Evolutionary conservation across 129 eudicot species (phyloP), one percentile per base, ranked within the genome.

Genomic region (Pulicaria dysenterica): DNA sequence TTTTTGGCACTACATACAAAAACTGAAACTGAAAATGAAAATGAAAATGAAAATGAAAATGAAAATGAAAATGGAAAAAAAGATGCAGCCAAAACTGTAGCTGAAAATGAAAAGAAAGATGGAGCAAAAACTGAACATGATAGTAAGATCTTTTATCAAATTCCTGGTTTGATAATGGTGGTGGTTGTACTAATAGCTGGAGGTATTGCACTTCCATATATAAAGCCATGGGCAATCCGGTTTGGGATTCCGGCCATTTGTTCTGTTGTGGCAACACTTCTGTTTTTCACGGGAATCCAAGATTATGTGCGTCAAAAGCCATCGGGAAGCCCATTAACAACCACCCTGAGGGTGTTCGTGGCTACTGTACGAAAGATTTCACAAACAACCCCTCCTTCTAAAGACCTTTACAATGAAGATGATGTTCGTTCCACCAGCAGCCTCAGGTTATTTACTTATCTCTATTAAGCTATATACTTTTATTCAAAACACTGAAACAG

Each of bases 171-270:
- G 4, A 15, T 74, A 0, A 53, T 72, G 42, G 70, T 70, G 61
- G 34, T 83, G 44, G 37, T 77, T 41, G 70, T 76, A 39, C 5
- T 72, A 4, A 51, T 82, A 16, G 71, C 41, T 36, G 89, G 86
- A 45, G 83, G 77, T 46, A 39, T 85, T 44, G 91, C 70, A 13
- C 83, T 83, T 11, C 78, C 86, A 6, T 79, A 69, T 46, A 62
- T 86, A 69, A 89, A 84, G 64, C 86, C 90, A 40, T 89, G 92
- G 96, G 65, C 81, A 7, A 41, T 84, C 15, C 78, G 82, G 46
- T 87, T 88, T 61, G 92, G 92, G 41, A 72, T 91, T 41, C 86
- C 94, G 1, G 95, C 92, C 1, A 79, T 88, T 43, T 85, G 79
- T 42, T 58, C 91, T 7, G 11, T 84, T 77, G 86, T 70, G 0